Base-by-base conservation (phyloP, 2,329 filamentous ascomycete species). In the Paraphoma sp. region DNA sequence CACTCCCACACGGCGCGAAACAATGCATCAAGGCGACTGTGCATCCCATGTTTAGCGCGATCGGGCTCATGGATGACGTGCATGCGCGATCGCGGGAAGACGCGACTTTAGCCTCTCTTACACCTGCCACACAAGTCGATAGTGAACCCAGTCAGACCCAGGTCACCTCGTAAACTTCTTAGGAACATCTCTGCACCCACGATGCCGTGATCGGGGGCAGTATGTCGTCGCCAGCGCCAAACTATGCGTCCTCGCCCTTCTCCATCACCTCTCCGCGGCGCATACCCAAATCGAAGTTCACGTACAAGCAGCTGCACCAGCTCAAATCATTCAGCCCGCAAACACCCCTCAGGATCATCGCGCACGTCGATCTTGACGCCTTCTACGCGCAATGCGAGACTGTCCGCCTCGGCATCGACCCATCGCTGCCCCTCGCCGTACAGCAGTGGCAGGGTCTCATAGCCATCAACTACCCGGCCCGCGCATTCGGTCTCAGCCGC, bases 341-440 rank as follows among this genome's bases (percentile, higher is more conserved):
- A 8, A 92, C 87, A 48, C 94, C 94, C 1, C 83, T 99, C 36
- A 88, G 95, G 45, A 90, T 96, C 29, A 87, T 97, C 65, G 92
- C 92, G 6, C 93, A 97, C 75, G 87, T 98, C 61, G 95, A 99
- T 71, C 87, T 99, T 57, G 95, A 99, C 84, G 94, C 94, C 40
- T 99, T 99, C 78, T 99, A 99, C 76, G 82, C 81, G 3, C 95
- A 99, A 81, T 97, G 93, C 73, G 95, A 99, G 79, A 96, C 93
- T 85, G 88, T 97, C 9, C 87, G 95, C 7, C 83, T 98, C 44
- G 88, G 88, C 11, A 81, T 91, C 10, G 81, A 89, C 12, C 88
- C 91, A 59, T 86, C 92, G 54, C 85, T 88, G 63, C 95, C 95
- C 9, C 84, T 99, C 23, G 95, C 93, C 0, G 95, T 99, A 17